Conservation (phyloP, 1,284 basidiomycete species). For the Malassezia vespertilionis region DNA sequence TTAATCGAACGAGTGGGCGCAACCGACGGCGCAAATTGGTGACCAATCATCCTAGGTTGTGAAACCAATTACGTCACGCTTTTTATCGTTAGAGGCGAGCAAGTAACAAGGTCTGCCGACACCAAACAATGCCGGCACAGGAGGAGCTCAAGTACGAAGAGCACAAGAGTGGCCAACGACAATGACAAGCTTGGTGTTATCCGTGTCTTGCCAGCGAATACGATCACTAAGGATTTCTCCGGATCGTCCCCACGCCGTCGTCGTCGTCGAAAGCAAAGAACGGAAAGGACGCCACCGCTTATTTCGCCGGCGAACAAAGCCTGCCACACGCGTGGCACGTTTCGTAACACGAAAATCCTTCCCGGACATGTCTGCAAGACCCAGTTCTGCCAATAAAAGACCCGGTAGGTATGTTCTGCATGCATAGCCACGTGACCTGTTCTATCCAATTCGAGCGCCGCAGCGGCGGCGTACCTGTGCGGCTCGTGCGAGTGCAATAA, state of each 20-base stretch:
- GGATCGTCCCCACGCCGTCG: constrained; percentile 5
- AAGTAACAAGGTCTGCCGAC: background rate
- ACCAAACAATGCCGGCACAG: no score
- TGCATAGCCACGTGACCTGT: background rate
- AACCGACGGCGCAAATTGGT: constrained; percentile 63
- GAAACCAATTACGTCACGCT: background rate
- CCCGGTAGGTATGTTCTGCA: background rate
- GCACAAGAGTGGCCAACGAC: constrained; percentile 19
- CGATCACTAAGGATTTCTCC: constrained; percentile 1
- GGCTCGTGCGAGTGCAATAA: constrained; percentile 1
- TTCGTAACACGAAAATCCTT: background rate
- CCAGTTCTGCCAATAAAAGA: background rate
- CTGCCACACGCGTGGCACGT: background rate
- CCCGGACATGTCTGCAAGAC: background rate
- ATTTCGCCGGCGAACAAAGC: constrained; percentile 2
- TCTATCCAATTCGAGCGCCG: background rate
- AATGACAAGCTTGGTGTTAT: no score
- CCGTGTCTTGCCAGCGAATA: constrained; percentile 6
- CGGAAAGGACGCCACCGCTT: constrained; percentile 2
- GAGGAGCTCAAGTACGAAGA: background rate
- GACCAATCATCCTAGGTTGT: constrained; percentile 18
- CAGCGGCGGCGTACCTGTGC: background rate
- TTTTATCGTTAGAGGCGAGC: background rate
- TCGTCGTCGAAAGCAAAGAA: constrained; percentile 13
- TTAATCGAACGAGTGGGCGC: constrained; percentile 71